Evolutionary conservation across 345 rosid genomes (phyloP).

Genomic region (Clarkia xantiana): DNA sequence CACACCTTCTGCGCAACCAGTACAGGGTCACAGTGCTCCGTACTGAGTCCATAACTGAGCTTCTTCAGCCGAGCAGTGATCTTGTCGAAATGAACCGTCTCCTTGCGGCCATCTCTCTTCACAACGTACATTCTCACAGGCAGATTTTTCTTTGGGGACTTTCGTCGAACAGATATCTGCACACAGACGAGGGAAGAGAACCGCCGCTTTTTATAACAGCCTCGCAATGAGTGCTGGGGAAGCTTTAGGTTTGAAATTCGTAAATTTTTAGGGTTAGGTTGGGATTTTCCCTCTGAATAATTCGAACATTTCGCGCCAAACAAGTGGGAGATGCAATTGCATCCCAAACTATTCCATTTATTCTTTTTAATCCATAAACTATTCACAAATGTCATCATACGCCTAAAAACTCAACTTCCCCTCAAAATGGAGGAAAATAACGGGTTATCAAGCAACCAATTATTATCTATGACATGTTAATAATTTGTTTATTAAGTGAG

Average conservation of each 20-base stretch:
- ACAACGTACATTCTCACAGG: constrained; percentile 57
- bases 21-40: constrained; percentile 93
- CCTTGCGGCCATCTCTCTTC: constrained; percentile 86
- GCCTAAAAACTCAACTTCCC: too few relatives aligned
- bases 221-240: constrained; percentile 1
- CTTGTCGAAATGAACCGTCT: constrained; percentile 90
- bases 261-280: neutral
- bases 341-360: too few relatives aligned
- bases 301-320: constrained; percentile 10
- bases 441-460: too few relatives aligned
- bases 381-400: too few relatives aligned
- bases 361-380: too few relatives aligned
- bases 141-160: neutral
- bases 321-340: too few relatives aligned
- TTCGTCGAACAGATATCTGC: constrained; percentile 8
- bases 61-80: constrained; percentile 96
- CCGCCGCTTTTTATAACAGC: too few relatives aligned
- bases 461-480: too few relatives aligned
- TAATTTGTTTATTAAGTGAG: too few relatives aligned
- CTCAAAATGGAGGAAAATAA: too few relatives aligned
- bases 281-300: constrained; percentile 3
- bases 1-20: constrained; percentile 95
- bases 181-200: neutral
- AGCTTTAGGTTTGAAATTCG: constrained; percentile 3
- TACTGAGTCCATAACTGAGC: constrained; percentile 84